A percentile compares a stretch with the other conserved stretches of the same genome.
Conservation (phyloP, 176 grass and related monocot species). For the Ananas comosus region DNA sequence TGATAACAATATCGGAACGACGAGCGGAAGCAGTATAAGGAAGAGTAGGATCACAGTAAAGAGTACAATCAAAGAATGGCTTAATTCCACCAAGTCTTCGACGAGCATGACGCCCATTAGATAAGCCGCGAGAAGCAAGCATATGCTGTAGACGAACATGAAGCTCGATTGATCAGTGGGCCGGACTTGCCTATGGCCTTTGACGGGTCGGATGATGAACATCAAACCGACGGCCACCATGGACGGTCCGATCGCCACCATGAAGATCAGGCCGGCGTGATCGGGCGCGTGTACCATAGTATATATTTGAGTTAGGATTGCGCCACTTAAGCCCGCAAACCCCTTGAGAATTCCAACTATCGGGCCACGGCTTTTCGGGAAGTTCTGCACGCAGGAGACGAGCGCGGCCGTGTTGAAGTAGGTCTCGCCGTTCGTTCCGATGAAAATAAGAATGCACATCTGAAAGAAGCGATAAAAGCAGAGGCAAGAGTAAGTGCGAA, state of each 20-base stretch:
- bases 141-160: conserved; percentile 67
- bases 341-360: conserved; percentile 84
- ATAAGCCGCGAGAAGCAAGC: conserved; percentile 83
- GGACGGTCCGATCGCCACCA: conserved; percentile 69
- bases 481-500: conserved; percentile 1
- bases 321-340: conserved; percentile 78
- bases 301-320: conserved; percentile 74
- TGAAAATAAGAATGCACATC: conserved; percentile 80
- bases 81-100: conserved; percentile 57
- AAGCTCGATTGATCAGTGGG: conserved; percentile 74
- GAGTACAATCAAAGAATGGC: conserved; percentile 25
- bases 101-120: conserved; percentile 78
- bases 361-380: conserved; percentile 80
- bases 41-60: conserved; percentile 57
- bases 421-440: conserved; percentile 85
- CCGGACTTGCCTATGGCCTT: conserved; percentile 64
- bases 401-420: conserved; percentile 83
- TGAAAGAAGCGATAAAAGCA: conserved; percentile 27
- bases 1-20: conserved; percentile 55
- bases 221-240: conserved; percentile 66
- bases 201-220: conserved; percentile 82
- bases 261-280: conserved; percentile 61
- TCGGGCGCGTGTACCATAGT: conserved; percentile 65
- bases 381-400: conserved; percentile 89
- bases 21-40: conserved; percentile 43